Percentiles rank a stretch among this genome's conserved stretches.
phyloP scores from a whole-genome alignment of 768 basidiomycete genomes.

The Boletus huronensis region DNA sequence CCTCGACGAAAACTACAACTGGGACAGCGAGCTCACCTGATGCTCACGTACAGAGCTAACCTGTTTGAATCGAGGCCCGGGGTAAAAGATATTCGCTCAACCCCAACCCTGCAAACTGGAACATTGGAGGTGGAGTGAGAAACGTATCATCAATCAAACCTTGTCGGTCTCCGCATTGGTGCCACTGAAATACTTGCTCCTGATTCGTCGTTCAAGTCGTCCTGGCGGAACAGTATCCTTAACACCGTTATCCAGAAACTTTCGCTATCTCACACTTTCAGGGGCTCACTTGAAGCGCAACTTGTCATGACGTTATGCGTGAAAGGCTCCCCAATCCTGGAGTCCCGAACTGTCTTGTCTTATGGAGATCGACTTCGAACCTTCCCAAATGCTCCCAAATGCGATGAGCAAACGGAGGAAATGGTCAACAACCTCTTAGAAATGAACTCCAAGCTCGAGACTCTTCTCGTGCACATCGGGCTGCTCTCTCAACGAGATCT shows the following conservation, averaged over 20 bases:
- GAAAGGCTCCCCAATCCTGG: neutral
- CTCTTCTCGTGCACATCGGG: constrained; percentile 34
- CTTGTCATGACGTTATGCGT: neutral
- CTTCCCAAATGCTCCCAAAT: too few relatives aligned
- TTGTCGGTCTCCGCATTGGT: neutral
- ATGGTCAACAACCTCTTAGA: constrained; percentile 90
- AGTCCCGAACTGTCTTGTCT: neutral
- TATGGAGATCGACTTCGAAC: neutral
- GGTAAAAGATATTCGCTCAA: neutral
- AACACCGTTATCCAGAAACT: neutral
- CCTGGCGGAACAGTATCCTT: neutral
- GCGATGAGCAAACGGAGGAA: constrained; percentile 76
- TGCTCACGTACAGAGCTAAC: constrained; percentile 1
- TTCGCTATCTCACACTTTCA: constrained; percentile 5
- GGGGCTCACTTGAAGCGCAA: neutral
- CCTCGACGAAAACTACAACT: neutral
- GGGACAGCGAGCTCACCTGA: neutral
- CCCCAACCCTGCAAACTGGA: neutral
- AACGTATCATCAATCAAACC: neutral
- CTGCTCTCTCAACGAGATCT: neutral
- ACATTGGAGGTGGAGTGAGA: neutral
- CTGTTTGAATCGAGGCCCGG: neutral
- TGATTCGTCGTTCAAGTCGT: neutral
- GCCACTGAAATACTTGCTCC: constrained; percentile 4
- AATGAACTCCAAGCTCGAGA: constrained; percentile 63